Evolutionary conservation across 768 basidiomycete genomes (phyloP).

Genomic region (Calocybe indica): DNA sequence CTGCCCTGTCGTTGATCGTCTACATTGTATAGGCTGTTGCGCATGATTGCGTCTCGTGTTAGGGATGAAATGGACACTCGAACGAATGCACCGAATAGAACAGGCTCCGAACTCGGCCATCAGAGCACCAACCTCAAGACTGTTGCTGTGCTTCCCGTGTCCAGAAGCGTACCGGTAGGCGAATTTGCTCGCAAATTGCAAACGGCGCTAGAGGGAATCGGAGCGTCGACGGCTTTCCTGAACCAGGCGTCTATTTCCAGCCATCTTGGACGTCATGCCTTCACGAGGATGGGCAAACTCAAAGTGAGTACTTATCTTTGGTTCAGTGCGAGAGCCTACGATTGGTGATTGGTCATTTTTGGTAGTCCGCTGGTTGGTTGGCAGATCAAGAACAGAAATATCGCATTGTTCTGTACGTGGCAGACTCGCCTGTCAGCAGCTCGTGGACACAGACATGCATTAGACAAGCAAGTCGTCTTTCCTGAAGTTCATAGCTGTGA

Average conservation of each 20-base stretch:
- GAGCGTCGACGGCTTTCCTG: slow-evolving; percentile 88
- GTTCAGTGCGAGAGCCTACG: not conserved
- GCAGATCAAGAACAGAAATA: slow-evolving; percentile 94
- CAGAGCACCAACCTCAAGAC: slow-evolving; percentile 90
- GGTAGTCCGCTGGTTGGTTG: slow-evolving; percentile 66
- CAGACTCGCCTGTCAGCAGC: slow-evolving; percentile 89
- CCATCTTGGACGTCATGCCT: slow-evolving; percentile 92
- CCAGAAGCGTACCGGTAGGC: slow-evolving; percentile 83
- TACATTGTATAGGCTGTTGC: slow-evolving; percentile 47
- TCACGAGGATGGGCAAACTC: slow-evolving; percentile 93
- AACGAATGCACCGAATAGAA: slow-evolving; percentile 41
- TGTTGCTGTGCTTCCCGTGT: slow-evolving; percentile 85
- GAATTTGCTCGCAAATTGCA: slow-evolving; percentile 88
- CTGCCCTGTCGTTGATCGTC: not conserved
- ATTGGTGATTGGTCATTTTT: not conserved
- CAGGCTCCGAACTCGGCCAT: slow-evolving; percentile 56
- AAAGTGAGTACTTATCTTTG: slow-evolving; percentile 57
- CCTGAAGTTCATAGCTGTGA: not conserved
- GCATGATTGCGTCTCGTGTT: slow-evolving; percentile 91
- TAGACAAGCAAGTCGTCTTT: slow-evolving; percentile 55
- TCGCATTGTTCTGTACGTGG: slow-evolving; percentile 91
- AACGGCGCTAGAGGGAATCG: slow-evolving; percentile 82
- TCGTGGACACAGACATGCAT: slow-evolving; percentile 99
- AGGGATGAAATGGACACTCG: slow-evolving; percentile 73
- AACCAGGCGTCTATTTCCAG: slow-evolving; percentile 91